Conservation (phyloP, 2,329 filamentous ascomycete genomes). For the Sporothrix protearum region DNA sequence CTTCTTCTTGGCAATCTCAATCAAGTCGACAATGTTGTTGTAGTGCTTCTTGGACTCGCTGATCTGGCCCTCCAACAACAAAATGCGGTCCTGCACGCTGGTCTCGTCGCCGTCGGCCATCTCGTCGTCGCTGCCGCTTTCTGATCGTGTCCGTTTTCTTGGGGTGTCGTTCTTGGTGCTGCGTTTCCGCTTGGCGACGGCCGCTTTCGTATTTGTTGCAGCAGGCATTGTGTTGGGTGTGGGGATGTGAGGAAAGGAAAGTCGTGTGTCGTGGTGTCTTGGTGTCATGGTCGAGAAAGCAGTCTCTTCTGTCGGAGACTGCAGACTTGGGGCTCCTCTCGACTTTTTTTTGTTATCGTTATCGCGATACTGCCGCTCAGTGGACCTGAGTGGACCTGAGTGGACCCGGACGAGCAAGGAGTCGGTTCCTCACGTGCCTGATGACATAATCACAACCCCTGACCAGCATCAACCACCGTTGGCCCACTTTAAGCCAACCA, state of each 20-base stretch:
- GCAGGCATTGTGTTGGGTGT: conserved; percentile 23
- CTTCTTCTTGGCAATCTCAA: conserved; percentile 55
- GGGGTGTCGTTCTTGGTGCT: conserved; percentile 42
- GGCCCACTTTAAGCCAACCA: background rate
- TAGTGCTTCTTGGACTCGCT: conserved; percentile 84
- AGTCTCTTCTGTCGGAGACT: background rate
- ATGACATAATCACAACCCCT: conserved; percentile 4
- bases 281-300: background rate
- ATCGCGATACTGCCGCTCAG: background rate
- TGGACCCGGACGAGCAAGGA: background rate
- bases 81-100: conserved; percentile 59
- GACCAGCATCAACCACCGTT: background rate
- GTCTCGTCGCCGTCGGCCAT: conserved; percentile 42
- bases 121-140: conserved; percentile 48
- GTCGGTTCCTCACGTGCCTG: background rate
- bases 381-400: background rate
- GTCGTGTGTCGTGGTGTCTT: background rate
- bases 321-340: background rate
- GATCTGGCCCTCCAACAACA: conserved; percentile 75
- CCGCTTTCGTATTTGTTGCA: background rate
- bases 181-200: conserved; percentile 52
- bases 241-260: background rate
- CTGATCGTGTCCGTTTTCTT: conserved; percentile 51
- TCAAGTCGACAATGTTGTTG: conserved; percentile 77
- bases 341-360: conserved; percentile 22